Evolutionary conservation across 306 rosid genomes (phyloP).

Genomic region (Hippophae gyantsensis): DNA sequence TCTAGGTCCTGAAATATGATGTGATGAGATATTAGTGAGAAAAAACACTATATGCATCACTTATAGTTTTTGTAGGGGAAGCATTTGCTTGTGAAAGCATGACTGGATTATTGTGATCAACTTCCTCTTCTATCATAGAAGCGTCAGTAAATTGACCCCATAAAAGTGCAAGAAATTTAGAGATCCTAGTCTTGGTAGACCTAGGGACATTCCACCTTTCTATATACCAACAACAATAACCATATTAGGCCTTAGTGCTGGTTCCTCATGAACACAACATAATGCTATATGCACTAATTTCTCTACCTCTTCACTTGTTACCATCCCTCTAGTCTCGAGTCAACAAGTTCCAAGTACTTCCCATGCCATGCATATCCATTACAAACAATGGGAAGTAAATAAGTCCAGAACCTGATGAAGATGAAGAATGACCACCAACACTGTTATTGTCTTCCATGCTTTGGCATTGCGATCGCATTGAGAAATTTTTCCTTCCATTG

Average conservation of each 20-base stretch:
- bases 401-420: constrained; percentile 39
- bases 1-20: constrained; percentile 84
- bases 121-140: constrained; percentile 48
- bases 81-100: constrained; percentile 21
- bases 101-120: constrained; percentile 18
- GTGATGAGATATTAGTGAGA: constrained; percentile 66
- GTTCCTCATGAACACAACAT: constrained; percentile 90
- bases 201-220: constrained; percentile 63
- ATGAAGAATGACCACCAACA: constrained; percentile 39
- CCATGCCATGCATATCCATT: constrained; percentile 77
- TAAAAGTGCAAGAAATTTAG: constrained; percentile 71
- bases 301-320: constrained; percentile 51
- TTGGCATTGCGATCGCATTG: constrained; percentile 42
- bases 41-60: constrained; percentile 18
- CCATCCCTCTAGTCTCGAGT: constrained; percentile 66
- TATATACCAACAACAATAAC: constrained; percentile 61
- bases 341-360: constrained; percentile 67
- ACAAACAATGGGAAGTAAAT: constrained; percentile 76
- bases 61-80: constrained; percentile 24
- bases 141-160: constrained; percentile 72
- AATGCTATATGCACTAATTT: constrained; percentile 62
- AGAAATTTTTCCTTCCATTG: constrained; percentile 74
- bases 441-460: constrained; percentile 49
- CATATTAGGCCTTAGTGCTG: constrained; percentile 72
- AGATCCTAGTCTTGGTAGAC: constrained; percentile 61